These are phyloP conservation scores for Xylaria sp. DNA, from an alignment of 2,329 filamentous ascomycete species.

Conservation along the genomic window DNA sequence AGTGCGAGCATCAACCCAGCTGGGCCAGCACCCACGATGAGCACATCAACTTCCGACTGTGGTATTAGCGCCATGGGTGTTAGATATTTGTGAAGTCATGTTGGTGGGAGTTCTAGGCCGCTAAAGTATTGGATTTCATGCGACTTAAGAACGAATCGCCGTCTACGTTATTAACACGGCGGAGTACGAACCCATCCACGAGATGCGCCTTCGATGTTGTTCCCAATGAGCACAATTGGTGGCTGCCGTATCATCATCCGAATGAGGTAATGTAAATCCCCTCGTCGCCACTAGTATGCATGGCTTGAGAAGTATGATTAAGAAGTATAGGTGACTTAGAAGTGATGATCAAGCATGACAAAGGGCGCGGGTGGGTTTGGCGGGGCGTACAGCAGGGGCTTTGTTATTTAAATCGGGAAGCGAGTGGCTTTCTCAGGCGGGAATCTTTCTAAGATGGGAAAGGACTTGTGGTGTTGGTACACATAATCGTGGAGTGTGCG, in stretches of 20 bases:
- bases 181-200: background rate
- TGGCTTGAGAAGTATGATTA: constrained; percentile 29
- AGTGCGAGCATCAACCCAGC: constrained; percentile 56
- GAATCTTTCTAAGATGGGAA: background rate
- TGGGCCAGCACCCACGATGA: constrained; percentile 56
- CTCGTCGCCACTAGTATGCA: constrained; percentile 3
- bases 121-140: background rate
- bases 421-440: constrained; percentile 9
- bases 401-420: constrained; percentile 8
- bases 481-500: background rate
- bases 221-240: constrained; percentile 9
- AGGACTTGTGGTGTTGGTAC: background rate
- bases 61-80: constrained; percentile 3
- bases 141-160: constrained; percentile 1
- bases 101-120: background rate
- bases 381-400: constrained; percentile 21
- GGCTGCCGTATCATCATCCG: background rate
- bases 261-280: constrained; percentile 10
- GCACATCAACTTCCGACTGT: constrained; percentile 43
- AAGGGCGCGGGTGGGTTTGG: constrained; percentile 30
- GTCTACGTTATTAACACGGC: constrained; percentile 3
- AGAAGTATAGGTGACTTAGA: constrained; percentile 24
- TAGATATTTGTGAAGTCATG: background rate
- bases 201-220: constrained; percentile 1
- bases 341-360: constrained; percentile 42